A percentile compares a stretch with the other conserved stretches of the same genome.
phyloP scores from a whole-genome alignment of 1,139 yeast genomes.

The Dujonia santamariae region DNA sequence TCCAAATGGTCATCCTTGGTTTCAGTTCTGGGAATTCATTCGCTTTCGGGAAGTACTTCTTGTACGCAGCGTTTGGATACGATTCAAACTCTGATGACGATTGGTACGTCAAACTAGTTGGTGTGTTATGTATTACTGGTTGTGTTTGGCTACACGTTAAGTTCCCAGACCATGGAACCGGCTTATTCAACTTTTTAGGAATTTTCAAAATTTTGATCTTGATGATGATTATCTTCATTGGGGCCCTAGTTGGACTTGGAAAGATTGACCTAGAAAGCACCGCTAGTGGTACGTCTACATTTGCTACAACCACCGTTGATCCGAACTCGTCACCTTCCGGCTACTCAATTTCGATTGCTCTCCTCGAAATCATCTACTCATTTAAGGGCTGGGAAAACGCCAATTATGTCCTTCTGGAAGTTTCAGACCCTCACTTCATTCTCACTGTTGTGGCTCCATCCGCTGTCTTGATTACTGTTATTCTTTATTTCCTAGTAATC shows the following conservation, averaged over 20 bases:
- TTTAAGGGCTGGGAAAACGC: slow-evolving; percentile 48
- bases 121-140: slow-evolving; percentile 41
- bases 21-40: slow-evolving; percentile 51
- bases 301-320: slow-evolving; percentile 20
- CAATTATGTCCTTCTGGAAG: slow-evolving; percentile 41
- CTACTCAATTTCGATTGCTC: slow-evolving; percentile 40
- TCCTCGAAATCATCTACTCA: slow-evolving; percentile 39
- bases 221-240: slow-evolving; percentile 37
- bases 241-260: slow-evolving; percentile 26
- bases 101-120: slow-evolving; percentile 35
- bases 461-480: slow-evolving; percentile 58
- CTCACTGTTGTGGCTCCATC: slow-evolving; percentile 70
- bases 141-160: slow-evolving; percentile 38
- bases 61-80: slow-evolving; percentile 34
- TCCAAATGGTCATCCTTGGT: slow-evolving; percentile 46
- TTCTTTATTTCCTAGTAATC: slow-evolving; percentile 66
- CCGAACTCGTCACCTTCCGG: slow-evolving; percentile 15
- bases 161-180: slow-evolving; percentile 41
- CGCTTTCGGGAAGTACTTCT: slow-evolving; percentile 49
- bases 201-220: slow-evolving; percentile 39
- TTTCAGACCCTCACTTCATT: slow-evolving; percentile 59
- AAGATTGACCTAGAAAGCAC: slow-evolving; percentile 21
- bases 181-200: slow-evolving; percentile 43
- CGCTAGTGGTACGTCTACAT: slow-evolving; percentile 2
- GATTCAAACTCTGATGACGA: slow-evolving; percentile 19